A percentile compares a stretch with the other conserved stretches of the same genome.
Conservation (phyloP, 75 land plant species). For the Cunninghamia lanceolata region DNA sequence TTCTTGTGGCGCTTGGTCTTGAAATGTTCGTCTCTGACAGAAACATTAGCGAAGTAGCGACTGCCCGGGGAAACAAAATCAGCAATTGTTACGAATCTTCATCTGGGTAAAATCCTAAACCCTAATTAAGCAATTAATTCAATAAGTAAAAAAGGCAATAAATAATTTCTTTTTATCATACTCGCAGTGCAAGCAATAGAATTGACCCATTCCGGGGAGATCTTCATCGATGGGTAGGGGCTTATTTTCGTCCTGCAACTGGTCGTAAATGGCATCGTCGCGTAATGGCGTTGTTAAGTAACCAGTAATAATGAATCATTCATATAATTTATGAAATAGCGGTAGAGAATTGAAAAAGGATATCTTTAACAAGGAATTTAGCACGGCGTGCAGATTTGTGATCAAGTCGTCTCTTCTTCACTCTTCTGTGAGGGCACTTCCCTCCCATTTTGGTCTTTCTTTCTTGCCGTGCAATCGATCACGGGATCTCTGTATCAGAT, state of each 20-base stretch:
- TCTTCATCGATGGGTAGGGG: constrained; percentile 73
- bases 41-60: constrained; percentile 70
- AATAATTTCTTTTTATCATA: constrained; percentile 14
- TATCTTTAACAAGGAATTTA: constrained; percentile 84
- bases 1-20: constrained; percentile 85
- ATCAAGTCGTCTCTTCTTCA: constrained; percentile 58
- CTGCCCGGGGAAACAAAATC: constrained; percentile 28
- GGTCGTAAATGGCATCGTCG: constrained; percentile 74
- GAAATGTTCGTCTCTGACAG: constrained; percentile 83
- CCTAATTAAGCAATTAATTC: not conserved
- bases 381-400: constrained; percentile 81
- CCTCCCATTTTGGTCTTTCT: constrained; percentile 39
- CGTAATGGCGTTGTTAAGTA: constrained; percentile 40
- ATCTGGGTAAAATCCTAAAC: not conserved
- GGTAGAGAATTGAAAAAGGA: constrained; percentile 33
- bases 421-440: constrained; percentile 63
- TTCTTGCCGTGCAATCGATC: not conserved
- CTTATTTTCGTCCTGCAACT: constrained; percentile 43
- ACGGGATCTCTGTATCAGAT: not conserved
- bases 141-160: not conserved
- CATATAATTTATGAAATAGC: not conserved
- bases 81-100: constrained; percentile 1
- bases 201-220: constrained; percentile 96
- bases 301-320: not conserved
- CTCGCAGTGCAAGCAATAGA: constrained; percentile 97